phyloP scores from a whole-genome alignment of 2,329 filamentous ascomycete species.

The Aspergillus sp. region DNA sequence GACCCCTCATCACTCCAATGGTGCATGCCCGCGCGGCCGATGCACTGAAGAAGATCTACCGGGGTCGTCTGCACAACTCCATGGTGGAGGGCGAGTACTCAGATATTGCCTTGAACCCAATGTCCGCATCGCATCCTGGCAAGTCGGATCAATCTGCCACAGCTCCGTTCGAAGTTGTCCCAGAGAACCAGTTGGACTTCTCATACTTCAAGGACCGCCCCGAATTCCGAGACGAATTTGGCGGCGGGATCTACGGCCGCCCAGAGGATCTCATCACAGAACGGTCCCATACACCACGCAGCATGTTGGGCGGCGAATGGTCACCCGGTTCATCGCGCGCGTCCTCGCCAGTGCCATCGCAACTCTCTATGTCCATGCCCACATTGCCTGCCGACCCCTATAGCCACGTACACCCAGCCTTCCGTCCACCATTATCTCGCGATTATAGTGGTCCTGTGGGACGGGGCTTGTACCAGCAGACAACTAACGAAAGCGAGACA shows the following conservation, averaged over 20 bases:
- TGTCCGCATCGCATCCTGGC: conserved; percentile 57
- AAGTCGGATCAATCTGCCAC: conserved; percentile 41
- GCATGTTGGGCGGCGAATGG: conserved; percentile 29
- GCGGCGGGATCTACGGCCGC: conserved; percentile 56
- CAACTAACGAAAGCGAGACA: conserved; percentile 34
- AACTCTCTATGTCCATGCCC: conserved; percentile 19
- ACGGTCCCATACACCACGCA: conserved; percentile 38
- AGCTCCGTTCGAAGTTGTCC: conserved; percentile 82
- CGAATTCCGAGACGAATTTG: conserved; percentile 80
- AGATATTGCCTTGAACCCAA: conserved; percentile 73
- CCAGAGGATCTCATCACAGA: conserved; percentile 41
- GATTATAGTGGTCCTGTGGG: conserved; percentile 15
- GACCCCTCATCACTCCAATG: conserved; percentile 87
- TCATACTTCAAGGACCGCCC: conserved; percentile 84
- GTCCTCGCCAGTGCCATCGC: conserved; percentile 23
- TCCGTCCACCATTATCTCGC: conserved; percentile 26
- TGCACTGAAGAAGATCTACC: conserved; percentile 76
- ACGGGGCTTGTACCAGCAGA: conserved; percentile 25
- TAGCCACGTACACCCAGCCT: conserved; percentile 29
- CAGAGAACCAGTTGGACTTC: conserved; percentile 80
- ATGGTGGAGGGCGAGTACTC: conserved; percentile 48
- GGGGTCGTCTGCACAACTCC: conserved; percentile 62
- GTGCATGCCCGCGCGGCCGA: conserved; percentile 87
- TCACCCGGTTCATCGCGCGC: conserved; percentile 33
- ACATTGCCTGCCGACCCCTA: conserved; percentile 20